Conservation (phyloP, 2,329 filamentous ascomycete species). For the Tolypocladium amazonense region DNA sequence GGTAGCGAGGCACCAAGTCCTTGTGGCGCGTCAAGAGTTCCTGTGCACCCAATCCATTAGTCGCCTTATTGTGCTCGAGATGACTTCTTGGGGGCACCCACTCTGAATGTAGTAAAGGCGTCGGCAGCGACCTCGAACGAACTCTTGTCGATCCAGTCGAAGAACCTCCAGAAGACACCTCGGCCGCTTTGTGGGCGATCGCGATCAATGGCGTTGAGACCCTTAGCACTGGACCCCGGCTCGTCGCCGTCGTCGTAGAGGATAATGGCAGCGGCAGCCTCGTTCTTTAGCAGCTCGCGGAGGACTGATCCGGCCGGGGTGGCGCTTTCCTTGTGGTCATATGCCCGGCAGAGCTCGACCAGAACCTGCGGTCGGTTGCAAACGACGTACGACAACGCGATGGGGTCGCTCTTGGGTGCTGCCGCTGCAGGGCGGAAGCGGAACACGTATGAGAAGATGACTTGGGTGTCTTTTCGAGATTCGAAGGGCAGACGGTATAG, state of each 20-base stretch:
- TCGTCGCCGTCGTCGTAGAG: slow-evolving; percentile 80
- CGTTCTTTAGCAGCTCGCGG: slow-evolving; percentile 79
- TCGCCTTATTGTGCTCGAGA: not conserved
- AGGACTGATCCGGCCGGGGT: slow-evolving; percentile 85
- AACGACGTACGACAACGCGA: slow-evolving; percentile 81
- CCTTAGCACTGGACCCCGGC: slow-evolving; percentile 60
- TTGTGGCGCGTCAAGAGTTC: slow-evolving; percentile 94
- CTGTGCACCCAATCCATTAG: slow-evolving; percentile 30
- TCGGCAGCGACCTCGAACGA: slow-evolving; percentile 96
- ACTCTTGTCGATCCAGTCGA: slow-evolving; percentile 92
- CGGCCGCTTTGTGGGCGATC: slow-evolving; percentile 65
- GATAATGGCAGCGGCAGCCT: slow-evolving; percentile 82
- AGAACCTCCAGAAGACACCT: slow-evolving; percentile 94
- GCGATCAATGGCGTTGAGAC: slow-evolving; percentile 67
- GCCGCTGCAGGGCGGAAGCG: slow-evolving; percentile 69
- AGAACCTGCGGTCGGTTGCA: slow-evolving; percentile 79
- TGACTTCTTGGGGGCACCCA: slow-evolving; percentile 30
- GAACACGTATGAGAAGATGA: slow-evolving; percentile 91
- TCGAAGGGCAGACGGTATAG: slow-evolving; percentile 88
- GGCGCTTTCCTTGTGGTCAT: slow-evolving; percentile 82
- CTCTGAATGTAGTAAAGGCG: slow-evolving; percentile 93
- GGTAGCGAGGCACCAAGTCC: slow-evolving; percentile 75
- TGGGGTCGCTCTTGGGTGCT: slow-evolving; percentile 60
- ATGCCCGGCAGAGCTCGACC: slow-evolving; percentile 78
- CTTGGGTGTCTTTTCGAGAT: slow-evolving; percentile 88